Conservation (phyloP, 805 yeast genomes). For the Lipomyces sp. region DNA sequence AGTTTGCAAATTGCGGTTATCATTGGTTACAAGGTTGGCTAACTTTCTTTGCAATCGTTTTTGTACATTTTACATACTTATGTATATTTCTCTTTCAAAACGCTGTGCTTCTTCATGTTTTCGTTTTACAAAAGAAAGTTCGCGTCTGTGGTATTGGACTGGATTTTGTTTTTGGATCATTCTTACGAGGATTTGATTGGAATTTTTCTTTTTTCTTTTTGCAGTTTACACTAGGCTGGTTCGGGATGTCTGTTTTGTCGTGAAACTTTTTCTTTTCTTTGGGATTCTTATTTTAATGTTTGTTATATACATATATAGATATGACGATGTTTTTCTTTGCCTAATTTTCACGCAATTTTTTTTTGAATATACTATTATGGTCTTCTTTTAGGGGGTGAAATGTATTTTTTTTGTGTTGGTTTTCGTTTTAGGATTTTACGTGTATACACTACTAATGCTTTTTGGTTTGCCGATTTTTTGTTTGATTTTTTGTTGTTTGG, state of each 20-base stretch:
- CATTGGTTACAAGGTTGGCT: background rate
- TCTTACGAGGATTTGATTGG: background rate
- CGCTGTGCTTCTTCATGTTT: background rate
- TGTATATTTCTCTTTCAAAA: background rate
- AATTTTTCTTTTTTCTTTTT: slow-evolving; percentile 1
- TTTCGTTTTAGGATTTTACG: background rate
- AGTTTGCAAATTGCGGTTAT: background rate
- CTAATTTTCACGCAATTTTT: background rate
- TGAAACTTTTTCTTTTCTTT: background rate
- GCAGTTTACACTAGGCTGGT: background rate
- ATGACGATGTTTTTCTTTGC: background rate
- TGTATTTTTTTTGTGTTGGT: background rate
- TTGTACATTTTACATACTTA: background rate
- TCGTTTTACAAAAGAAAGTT: slow-evolving; percentile 4
- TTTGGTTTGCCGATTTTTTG: too few relatives aligned
- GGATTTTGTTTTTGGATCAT: background rate
- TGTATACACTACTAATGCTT: background rate
- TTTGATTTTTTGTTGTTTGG: background rate
- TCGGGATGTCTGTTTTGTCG: slow-evolving; percentile 3
- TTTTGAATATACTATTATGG: background rate
- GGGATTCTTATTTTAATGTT: background rate
- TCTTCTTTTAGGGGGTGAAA: background rate
- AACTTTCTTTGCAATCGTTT: background rate
- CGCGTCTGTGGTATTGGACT: background rate
- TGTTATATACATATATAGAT: background rate